Evolutionary conservation across 306 rosid species (phyloP), one percentile per base, ranked within the genome.

Genomic region (Canavalia gladiata): DNA sequence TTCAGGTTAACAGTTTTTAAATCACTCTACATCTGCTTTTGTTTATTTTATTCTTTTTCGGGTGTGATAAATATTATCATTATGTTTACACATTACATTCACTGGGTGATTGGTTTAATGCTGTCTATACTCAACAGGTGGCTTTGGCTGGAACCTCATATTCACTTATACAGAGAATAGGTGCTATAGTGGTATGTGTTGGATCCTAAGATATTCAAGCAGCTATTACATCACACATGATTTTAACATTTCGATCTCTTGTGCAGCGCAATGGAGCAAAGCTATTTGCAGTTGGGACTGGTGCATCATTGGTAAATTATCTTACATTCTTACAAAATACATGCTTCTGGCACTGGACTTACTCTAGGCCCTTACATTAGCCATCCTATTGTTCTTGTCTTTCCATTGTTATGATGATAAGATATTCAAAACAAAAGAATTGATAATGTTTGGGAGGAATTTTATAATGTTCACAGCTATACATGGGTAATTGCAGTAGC

Each of bases 211-310:
- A 68, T 60, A 81, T 30, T 72, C 35, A 13, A 49, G 52, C 52
- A 45, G 46, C 37, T 45, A 49, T 35, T 55, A 39, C 63, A 18
- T 81, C 75, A 7, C 8, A 4, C 51, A 10, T 74, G 63, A 58
- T 77, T 45, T 68, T 75, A 41, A 58, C 72, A 58, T 76, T 43
- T 86, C 45, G 42, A 58, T 84, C 77, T 82, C 33, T 89, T 84
- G 30, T 82, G 84, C 92, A 94, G 98, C 88, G 97, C 51, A 94
- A 94, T 51, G 98, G 98, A 12, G 83, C 91, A 33, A 94, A 94
- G 92, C 94, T 94, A 71, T 94, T 94, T 81, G 94, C 90, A 8
- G 98, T 94, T 58, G 98, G 98, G 58, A 94, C 95, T 34, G 90
- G 90, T 49, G 95, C 98, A 77, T 94, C 90, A 28, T 73, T 87